Base-by-base conservation (phyloP, 805 yeast species). In the Wickerhamomyces bovis region DNA sequence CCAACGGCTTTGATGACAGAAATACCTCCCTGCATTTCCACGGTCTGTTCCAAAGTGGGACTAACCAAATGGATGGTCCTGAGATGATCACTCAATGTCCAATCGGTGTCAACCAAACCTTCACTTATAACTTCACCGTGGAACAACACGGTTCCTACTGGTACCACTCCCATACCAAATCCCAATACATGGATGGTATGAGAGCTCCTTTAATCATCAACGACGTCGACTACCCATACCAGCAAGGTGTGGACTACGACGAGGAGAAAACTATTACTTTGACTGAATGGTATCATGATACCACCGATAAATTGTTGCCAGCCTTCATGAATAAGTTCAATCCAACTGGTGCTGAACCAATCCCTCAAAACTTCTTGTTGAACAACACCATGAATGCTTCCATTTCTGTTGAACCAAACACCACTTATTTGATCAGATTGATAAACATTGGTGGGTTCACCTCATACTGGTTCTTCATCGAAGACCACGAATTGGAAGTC, bases 301-400 rank as follows among this genome's bases (percentile, higher is more conserved):
- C 59, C 5, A 73, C 83, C 28, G 70, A 71, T 22, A 78, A 66
- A 35, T 70, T 85, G 54, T 68, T 64, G 19, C 69, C 74, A 16
- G 48, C 57, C 33, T 90, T 94, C 70, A 62, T 89, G 72, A 78
- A 70, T 54, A 64, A 82, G 52, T 81, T 74, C 71, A 94, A 94
- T 68, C 99, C 99, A 49, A 88, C 97, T 10, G 99, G 99, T 61
- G 97, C 98, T 39, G 99, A 94, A 70, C 99, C 99, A 44, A 82
- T 94, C 56, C 99, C 99, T 9, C 85, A 86, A 55, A 70, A 72
- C 63, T 67, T 85, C 56, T 75, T 94, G 57, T 72, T 89, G 65
- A 92, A 92, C 70, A 89, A 89, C 62, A 83, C 96, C 12, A 77
- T 73, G 60, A 84, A 85, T 66, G 71, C 77, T 60, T 78, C 90